Evolutionary conservation across 148 eudicot genomes (phyloP), one percentile per base, ranked within the genome.

Genomic region (Vaccinium macrocarpon): DNA sequence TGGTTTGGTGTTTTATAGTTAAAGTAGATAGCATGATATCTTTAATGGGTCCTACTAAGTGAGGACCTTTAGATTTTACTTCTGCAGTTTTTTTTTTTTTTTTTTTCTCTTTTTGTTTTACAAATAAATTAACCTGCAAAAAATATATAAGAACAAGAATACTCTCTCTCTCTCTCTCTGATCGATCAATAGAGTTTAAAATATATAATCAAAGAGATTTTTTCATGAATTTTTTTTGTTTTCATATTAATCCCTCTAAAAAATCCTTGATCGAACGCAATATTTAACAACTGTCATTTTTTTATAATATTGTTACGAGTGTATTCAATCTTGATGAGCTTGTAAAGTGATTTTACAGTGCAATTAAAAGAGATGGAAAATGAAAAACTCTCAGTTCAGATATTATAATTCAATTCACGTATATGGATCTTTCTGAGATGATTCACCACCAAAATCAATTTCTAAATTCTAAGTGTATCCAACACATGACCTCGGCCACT

Each of bases 41-140:
- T 85, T 83, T 80, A 42, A 32, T 80, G 76, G 89, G 86, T 51
- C 89, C 89, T 56, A 83, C 87, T 57, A 21, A 82, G 70, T 81
- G 75, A 83, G 81, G 66, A 16, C 35, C 68, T 21, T 51, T 62
- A 85, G 89, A 88, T 88, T 84, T 84, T 23, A 56, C 53, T 56
- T 66, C 0, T 42, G 32, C 49, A 15, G 38, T 2, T 0, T 2
- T 9, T 21, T 46, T 48, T 75, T n/a, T n/a, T 8, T 79, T 14
- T 25, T 0, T 13, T 18, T 77, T 52, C 8, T 9, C 2, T 9
- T 42, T 21, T 50, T 13, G 10, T 19, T 14, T 19, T 25, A 53
- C 6, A 6, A 6, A 10, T 6, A 42, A 55, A 5, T 55, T 14
- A 55, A 55, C 59, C 59, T 55, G 59, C 19, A 55, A 16, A 55